Percentiles rank a stretch among this genome's conserved stretches.
phyloP scores from a whole-genome alignment of 2,329 filamentous ascomycete genomes.

The Arachnomyces sp. region DNA sequence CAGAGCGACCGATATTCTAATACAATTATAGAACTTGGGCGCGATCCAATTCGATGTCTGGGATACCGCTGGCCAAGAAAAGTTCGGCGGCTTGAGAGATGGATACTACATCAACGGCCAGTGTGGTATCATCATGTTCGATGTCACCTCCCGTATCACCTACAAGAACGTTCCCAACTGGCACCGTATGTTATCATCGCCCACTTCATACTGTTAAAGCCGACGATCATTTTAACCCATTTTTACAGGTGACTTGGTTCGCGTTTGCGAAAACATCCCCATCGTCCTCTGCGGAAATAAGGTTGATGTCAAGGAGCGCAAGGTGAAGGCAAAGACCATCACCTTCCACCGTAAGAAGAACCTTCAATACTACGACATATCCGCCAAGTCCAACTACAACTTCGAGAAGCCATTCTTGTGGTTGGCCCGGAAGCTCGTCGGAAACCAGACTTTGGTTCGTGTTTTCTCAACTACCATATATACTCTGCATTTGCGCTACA shows the following conservation, averaged over 20 bases:
- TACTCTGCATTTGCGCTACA: too few relatives aligned
- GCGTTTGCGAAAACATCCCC: conserved; percentile 98
- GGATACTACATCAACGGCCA: conserved; percentile 99
- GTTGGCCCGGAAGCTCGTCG: conserved; percentile 96
- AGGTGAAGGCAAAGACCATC: conserved; percentile 99
- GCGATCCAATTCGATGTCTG: conserved; percentile 98
- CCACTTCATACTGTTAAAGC: conserved; percentile 1
- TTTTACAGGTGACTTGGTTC: conserved; percentile 79
- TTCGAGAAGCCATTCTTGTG: conserved; percentile 99
- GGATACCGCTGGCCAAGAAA: conserved; percentile 98
- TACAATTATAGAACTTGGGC: conserved; percentile 66
- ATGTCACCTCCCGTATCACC: conserved; percentile 97
- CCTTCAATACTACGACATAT: conserved; percentile 99
- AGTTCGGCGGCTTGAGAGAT: conserved; percentile 98
- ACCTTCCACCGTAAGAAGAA: conserved; percentile 99
- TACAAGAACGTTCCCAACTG: conserved; percentile 99
- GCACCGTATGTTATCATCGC: conserved; percentile 73
- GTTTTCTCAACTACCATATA: too few relatives aligned
- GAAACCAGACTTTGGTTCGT: conserved; percentile 76
- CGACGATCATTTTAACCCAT: neutral
- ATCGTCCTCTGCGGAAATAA: conserved; percentile 99
- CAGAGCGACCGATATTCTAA: conserved; percentile 20
- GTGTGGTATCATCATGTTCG: conserved; percentile 99
- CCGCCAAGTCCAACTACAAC: conserved; percentile 99
- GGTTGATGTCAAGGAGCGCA: conserved; percentile 99